Base-by-base conservation (phyloP, 257 asterid genomes). In the Primulina eburnea region DNA sequence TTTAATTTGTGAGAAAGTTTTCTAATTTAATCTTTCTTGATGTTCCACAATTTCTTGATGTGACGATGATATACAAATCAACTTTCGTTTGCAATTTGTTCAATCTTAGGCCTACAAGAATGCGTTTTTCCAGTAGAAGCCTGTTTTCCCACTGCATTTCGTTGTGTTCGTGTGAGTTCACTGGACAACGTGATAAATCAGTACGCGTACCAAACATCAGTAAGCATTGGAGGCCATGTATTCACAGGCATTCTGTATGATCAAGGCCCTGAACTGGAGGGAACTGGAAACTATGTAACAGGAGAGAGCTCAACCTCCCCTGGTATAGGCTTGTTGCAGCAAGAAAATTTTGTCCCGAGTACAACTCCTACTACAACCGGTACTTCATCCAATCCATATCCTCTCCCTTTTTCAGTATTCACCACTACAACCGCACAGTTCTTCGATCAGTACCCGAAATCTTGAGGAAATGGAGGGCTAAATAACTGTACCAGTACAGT, bases 241-340 rank as follows among this genome's bases (percentile, higher is more conserved):
- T 90, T 90, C 75, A 84, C 89, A 2, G 97, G 97, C 0, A 79
- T 90, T n/a, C 81, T 90, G 37, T 90, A 87, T 59, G 96, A 90
- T 69, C 96, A 90, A 58, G 96, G 97, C 0, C 74, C 79, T 0
- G 81, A 69, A 67, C 76, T 66, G 75, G 81, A 76, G 40, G 78
- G 80, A 65, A 74, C 75, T 16, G 79, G 37, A 59, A 66, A 80
- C 55, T 72, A 60, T 64, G 62, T 72, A 0, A 63, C 83, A 57
- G 90, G 86, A 55, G 88, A 84, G 68, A 79, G 79, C 77, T 68
- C 83, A 5, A 16, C 16, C 80, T 85, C 17, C 72, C 71, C 4
- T 16, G 57, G 57, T 14, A 16, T 50, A 16, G 66, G 75, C 12
- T 69, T 57, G 14, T 18, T 77, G 60, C 85, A 69, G 70, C 78